Evolutionary conservation across 257 asterid species (phyloP).

Genomic region (Solanum corneliomulleri): DNA sequence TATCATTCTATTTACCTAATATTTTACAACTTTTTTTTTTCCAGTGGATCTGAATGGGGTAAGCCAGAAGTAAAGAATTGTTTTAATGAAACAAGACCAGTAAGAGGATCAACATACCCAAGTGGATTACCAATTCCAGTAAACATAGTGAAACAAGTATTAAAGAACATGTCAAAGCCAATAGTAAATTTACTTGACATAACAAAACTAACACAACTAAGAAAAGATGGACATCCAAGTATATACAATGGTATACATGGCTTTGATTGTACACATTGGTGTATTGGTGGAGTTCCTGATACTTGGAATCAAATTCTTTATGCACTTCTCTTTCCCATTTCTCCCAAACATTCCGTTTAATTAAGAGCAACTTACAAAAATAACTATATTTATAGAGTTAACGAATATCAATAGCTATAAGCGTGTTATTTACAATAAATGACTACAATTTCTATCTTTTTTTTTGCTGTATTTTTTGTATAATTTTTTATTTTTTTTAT

Average conservation of each 20-base stretch:
- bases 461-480: too few relatives aligned
- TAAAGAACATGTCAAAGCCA: slow-evolving; percentile 12
- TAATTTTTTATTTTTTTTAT: too few relatives aligned
- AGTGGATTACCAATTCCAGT: slow-evolving; percentile 31
- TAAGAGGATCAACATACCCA: slow-evolving; percentile 32
- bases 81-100: slow-evolving; percentile 27
- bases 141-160: slow-evolving; percentile 21
- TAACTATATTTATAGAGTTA: too few relatives aligned
- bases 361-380: too few relatives aligned
- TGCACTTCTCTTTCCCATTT: slow-evolving; percentile 2
- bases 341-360: background rate
- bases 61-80: slow-evolving; percentile 22
- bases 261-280: slow-evolving; percentile 66
- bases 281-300: slow-evolving; percentile 49
- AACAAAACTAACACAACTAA: slow-evolving; percentile 38
- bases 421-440: too few relatives aligned
- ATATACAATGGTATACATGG: slow-evolving; percentile 20
- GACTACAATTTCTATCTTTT: too few relatives aligned
- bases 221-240: slow-evolving; percentile 55
- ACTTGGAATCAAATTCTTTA: slow-evolving; percentile 52
- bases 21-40: background rate
- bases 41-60: slow-evolving; percentile 56
- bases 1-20: background rate
- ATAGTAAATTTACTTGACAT: slow-evolving; percentile 30
- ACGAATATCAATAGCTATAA: too few relatives aligned